Base-by-base conservation (phyloP, 2,329 filamentous ascomycete species). In the Eurotiales sp. region DNA sequence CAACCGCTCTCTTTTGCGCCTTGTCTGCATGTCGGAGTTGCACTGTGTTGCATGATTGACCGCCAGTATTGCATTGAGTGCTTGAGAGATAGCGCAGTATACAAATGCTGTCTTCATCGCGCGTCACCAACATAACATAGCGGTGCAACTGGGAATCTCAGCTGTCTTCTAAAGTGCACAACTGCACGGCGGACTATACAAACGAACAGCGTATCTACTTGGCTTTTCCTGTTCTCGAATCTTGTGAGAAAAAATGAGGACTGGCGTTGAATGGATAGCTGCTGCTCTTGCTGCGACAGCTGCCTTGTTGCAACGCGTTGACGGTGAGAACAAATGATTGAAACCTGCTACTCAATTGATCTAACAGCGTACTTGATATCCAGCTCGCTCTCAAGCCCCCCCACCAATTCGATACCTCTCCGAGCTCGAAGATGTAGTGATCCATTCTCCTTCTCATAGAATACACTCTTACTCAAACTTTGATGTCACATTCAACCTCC, bases 391-490 rank as follows among this genome's bases (percentile, higher is more conserved):
- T 0, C 77, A 81, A 45, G 80, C 83, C 56, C 82, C 92, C 59
- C 88, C 88, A 62, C 89, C 90, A 27, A 77, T 99, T 56, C 82
- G 79, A 59, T 84, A 86, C 64, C 75, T 96, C 45, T 84, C 85
- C 11, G 76, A 83, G 42, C 73, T 96, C 58, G 84, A 91, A 55
- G 81, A 90, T 64, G 80, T 87, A 27, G 78, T 83, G 54, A 86
- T 99, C 58, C 83, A 89, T 62, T 89, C 90, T 0, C 84, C 86
- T 14, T 87, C 86, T 41, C 83, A 89, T 66, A 84, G 86, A 53
- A 82, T 96, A 42, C 85, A 93, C 64, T 85, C 90, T 44, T 76
- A 87, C 51, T 92, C 90, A 12, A 76, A 83, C 19, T 99, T 99
- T 69, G 88, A 96, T 62, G 75, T 99, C 55, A 85, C 82, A 25